These are phyloP conservation scores for Penicillium sp. DNA, from an alignment of 2,329 filamentous ascomycete genomes.

Conservation along the genomic window DNA sequence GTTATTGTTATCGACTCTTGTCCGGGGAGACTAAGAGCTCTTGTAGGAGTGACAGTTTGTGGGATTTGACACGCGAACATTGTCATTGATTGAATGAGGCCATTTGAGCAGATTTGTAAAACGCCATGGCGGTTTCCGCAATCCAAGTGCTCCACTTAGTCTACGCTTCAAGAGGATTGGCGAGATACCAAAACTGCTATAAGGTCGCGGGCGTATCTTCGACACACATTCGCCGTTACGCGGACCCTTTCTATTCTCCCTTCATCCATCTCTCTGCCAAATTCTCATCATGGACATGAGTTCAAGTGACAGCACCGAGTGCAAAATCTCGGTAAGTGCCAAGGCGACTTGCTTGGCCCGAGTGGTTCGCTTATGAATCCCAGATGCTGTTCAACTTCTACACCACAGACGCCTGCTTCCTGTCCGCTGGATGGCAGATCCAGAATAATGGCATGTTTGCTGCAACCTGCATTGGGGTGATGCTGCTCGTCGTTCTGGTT, in stretches of 20 bases:
- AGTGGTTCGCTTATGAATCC: constrained; percentile 9
- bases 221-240: neutral
- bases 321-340: constrained; percentile 29
- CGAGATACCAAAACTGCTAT: neutral
- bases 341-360: constrained; percentile 6
- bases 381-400: constrained; percentile 27
- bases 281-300: constrained; percentile 20
- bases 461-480: constrained; percentile 74
- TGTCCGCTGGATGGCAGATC: constrained; percentile 69
- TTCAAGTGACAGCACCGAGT: constrained; percentile 14
- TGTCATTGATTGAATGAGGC: neutral
- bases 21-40: neutral
- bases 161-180: neutral
- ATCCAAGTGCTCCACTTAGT: neutral
- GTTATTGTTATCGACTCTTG: neutral
- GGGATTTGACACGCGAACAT: neutral
- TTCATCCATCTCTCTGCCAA: neutral
- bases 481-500: constrained; percentile 69
- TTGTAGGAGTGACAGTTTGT: neutral
- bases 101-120: neutral
- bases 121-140: neutral
- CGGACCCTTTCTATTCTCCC: neutral
- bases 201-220: neutral
- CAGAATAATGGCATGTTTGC: constrained; percentile 71
- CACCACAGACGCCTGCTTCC: constrained; percentile 51